These are phyloP conservation scores for Serendipita vermifera DNA, from an alignment of 768 basidiomycete species.

Conservation along the genomic window DNA sequence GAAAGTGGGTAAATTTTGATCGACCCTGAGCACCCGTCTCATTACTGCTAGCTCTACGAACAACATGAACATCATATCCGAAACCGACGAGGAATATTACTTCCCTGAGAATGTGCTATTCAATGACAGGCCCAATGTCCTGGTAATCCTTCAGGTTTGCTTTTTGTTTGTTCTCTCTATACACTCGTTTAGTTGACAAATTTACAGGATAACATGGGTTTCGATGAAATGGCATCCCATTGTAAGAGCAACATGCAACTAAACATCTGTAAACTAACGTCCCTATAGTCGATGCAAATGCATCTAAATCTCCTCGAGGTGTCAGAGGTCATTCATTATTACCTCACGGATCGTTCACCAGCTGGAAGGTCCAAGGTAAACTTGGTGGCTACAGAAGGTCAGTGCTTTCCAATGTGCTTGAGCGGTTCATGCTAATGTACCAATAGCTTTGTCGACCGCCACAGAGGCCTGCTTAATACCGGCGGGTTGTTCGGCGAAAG, in stretches of 20 bases:
- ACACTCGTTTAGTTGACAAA: neutral
- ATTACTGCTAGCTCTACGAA: conserved; percentile 44
- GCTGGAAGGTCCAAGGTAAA: conserved; percentile 67
- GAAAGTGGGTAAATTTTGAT: conserved; percentile 40
- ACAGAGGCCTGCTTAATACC: conserved; percentile 56
- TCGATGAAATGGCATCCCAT: conserved; percentile 42
- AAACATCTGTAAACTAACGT: neutral
- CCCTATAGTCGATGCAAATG: conserved; percentile 31
- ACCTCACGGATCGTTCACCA: conserved; percentile 34
- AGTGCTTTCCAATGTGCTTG: too few relatives aligned
- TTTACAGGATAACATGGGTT: conserved; percentile 62
- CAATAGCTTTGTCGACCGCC: conserved; percentile 60
- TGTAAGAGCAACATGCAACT: conserved; percentile 23
- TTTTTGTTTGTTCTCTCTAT: neutral
- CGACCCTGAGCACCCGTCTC: neutral
- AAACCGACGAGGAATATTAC: conserved; percentile 51
- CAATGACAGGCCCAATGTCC: conserved; percentile 50
- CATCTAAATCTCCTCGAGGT: conserved; percentile 62
- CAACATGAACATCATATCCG: conserved; percentile 44
- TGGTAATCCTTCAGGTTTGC: conserved; percentile 58
- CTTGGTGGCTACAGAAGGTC: conserved; percentile 56
- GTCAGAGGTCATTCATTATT: conserved; percentile 64
- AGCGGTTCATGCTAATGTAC: neutral
- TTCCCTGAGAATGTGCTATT: conserved; percentile 47
- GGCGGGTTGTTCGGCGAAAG: conserved; percentile 63